phyloP scores from a whole-genome alignment of 2,329 filamentous ascomycete genomes.

The Colletotrichum phormii region DNA sequence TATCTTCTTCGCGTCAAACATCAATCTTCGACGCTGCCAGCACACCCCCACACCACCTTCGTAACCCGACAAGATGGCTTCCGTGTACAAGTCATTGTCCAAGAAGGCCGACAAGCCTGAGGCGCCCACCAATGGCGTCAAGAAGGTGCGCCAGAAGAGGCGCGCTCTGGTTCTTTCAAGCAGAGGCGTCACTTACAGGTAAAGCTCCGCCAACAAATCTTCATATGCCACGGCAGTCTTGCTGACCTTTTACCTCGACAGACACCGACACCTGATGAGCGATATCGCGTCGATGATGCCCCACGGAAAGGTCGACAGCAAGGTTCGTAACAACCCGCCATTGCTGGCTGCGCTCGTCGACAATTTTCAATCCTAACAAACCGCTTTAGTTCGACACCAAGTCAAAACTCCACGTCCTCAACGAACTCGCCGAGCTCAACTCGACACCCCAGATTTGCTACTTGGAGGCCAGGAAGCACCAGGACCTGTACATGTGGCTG shows the following conservation, averaged over 20 bases:
- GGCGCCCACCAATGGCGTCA: slow-evolving; percentile 57
- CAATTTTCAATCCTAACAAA: background rate
- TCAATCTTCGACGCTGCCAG: background rate
- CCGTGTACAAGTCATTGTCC: slow-evolving; percentile 80
- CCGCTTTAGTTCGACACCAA: background rate
- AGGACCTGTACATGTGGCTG: slow-evolving; percentile 95
- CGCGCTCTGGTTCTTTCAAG: slow-evolving; percentile 92
- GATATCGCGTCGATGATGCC: slow-evolving; percentile 91
- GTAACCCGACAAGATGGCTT: slow-evolving; percentile 65
- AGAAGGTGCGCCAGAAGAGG: slow-evolving; percentile 70
- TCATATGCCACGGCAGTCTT: background rate
- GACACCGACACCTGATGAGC: slow-evolving; percentile 92
- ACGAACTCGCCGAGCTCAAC: background rate
- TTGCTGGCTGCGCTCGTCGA: background rate
- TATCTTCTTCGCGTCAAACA: background rate
- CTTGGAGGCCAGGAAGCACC: slow-evolving; percentile 93
- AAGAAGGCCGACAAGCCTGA: slow-evolving; percentile 67
- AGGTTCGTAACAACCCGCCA: background rate
- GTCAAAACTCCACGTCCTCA: background rate
- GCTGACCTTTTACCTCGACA: slow-evolving; percentile 49
- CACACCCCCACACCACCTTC: background rate
- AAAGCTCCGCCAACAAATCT: slow-evolving; percentile 31
- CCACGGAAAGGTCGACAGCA: slow-evolving; percentile 65
- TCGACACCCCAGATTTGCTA: slow-evolving; percentile 57
- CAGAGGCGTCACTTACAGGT: slow-evolving; percentile 91